phyloP scores from a whole-genome alignment of 192 early-diverging fungal species.

The Kickxella alabastrina region DNA sequence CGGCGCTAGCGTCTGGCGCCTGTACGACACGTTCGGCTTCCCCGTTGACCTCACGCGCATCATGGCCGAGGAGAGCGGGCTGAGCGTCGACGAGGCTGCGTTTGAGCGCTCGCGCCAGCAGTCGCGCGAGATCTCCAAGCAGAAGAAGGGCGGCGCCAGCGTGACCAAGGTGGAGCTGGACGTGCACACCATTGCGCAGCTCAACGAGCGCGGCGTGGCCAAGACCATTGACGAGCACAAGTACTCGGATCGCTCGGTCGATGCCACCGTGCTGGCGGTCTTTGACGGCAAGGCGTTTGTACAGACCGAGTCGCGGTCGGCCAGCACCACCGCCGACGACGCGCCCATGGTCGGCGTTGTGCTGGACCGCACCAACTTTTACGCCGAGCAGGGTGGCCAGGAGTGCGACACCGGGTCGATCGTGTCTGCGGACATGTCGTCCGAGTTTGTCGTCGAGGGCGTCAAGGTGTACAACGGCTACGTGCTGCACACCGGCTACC shows the following conservation, averaged over 20 bases:
- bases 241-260: conserved; percentile 68
- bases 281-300: conserved; percentile 46
- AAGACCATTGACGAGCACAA: conserved; percentile 86
- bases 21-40: conserved; percentile 99
- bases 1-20: conserved; percentile 91
- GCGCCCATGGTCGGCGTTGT: conserved; percentile 78
- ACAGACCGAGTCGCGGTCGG: conserved; percentile 40
- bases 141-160: conserved; percentile 53
- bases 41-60: conserved; percentile 94
- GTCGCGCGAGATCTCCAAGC: conserved; percentile 72
- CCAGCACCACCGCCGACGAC: conserved; percentile 45
- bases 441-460: conserved; percentile 89
- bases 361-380: conserved; percentile 95
- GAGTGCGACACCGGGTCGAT: conserved; percentile 87
- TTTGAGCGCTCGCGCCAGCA: conserved; percentile 74
- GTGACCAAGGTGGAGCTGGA: conserved; percentile 72
- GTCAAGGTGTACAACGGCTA: conserved; percentile 92
- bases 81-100: conserved; percentile 78
- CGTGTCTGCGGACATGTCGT: conserved; percentile 74
- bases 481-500: conserved; percentile 91
- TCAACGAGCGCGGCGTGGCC: conserved; percentile 73
- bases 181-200: conserved; percentile 84
- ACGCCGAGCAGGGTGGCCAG: conserved; percentile 97
- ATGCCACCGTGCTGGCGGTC: conserved; percentile 76
- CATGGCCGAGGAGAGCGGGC: conserved; percentile 96